phyloP scores from a whole-genome alignment of 116 monocot species.

The Zostera marina region DNA sequence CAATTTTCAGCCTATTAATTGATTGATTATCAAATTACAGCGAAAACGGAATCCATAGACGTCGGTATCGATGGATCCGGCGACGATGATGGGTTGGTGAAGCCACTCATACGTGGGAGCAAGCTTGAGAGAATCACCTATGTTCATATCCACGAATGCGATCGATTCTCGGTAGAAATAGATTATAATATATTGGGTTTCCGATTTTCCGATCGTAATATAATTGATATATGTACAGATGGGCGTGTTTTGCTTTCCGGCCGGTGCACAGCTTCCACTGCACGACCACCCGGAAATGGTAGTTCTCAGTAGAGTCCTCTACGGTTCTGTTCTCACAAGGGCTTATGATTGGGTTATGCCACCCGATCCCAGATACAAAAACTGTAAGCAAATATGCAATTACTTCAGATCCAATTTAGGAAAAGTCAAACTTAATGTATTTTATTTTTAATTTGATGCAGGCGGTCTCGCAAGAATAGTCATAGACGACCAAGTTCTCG shows the following conservation, averaged over 20 bases:
- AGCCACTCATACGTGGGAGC: background rate
- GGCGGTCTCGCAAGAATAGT: conserved; percentile 23
- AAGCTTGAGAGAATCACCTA: conserved; percentile 23
- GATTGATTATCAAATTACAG: conserved; percentile 1
- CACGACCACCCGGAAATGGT: conserved; percentile 41
- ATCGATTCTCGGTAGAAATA: conserved; percentile 24
- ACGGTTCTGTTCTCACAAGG: conserved; percentile 14
- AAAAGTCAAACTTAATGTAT: too few species aligned
- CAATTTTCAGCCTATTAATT: too few species aligned
- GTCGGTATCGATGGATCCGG: conserved; percentile 19
- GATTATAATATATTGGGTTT: background rate
- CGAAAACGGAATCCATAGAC: conserved; percentile 8
- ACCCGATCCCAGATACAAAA: background rate
- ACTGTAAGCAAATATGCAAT: conserved; percentile 1
- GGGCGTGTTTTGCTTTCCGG: conserved; percentile 41
- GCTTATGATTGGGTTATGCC: conserved; percentile 21
- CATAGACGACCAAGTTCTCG: conserved; percentile 5
- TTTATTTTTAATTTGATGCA: conserved; percentile 3
- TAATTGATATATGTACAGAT: conserved; percentile 10
- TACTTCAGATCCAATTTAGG: background rate
- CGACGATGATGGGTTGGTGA: conserved; percentile 7
- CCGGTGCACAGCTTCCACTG: conserved; percentile 27
- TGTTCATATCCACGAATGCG: conserved; percentile 32
- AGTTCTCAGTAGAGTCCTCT: conserved; percentile 29
- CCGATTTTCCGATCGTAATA: background rate